These are phyloP conservation scores for Chaetomium sp. DNA, from an alignment of 2,329 filamentous ascomycete genomes.

Conservation along the genomic window DNA sequence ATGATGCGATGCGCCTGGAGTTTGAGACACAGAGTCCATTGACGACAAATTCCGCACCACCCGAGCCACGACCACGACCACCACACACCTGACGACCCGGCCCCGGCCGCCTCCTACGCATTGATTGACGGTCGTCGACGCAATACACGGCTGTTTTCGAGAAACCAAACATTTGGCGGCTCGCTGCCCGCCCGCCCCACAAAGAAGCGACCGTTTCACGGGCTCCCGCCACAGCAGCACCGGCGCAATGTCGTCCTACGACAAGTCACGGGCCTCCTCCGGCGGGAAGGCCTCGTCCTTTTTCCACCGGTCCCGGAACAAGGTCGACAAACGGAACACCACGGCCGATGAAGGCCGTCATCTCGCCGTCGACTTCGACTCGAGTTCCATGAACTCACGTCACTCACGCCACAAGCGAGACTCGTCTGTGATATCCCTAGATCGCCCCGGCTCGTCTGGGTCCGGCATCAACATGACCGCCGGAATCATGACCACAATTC, in stretches of 20 bases:
- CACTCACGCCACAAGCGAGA: constrained; percentile 70
- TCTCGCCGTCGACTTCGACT: constrained; percentile 51
- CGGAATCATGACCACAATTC: constrained; percentile 80
- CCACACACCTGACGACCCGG: constrained; percentile 22
- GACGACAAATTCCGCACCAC: constrained; percentile 25
- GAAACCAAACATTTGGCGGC: constrained; percentile 17
- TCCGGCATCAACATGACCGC: constrained; percentile 66
- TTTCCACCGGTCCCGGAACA: constrained; percentile 85
- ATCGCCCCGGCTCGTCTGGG: constrained; percentile 58
- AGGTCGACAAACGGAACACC: constrained; percentile 54
- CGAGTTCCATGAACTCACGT: constrained; percentile 57
- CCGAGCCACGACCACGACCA: background rate
- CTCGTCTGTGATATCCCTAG: constrained; percentile 65
- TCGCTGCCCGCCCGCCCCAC: constrained; percentile 10
- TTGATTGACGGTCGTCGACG: constrained; percentile 17
- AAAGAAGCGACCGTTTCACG: constrained; percentile 22
- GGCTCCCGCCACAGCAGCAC: constrained; percentile 6
- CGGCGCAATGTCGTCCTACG: constrained; percentile 54
- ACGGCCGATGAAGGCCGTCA: constrained; percentile 53
- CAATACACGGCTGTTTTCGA: constrained; percentile 10
- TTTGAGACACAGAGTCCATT: constrained; percentile 36
- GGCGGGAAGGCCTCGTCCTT: constrained; percentile 55
- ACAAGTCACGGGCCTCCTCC: constrained; percentile 76
- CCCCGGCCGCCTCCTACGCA: constrained; percentile 15
- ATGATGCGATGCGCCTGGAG: constrained; percentile 37